These are phyloP conservation scores for Penstemon newberryi DNA, from an alignment of 257 asterid species.

Conservation along the genomic window DNA sequence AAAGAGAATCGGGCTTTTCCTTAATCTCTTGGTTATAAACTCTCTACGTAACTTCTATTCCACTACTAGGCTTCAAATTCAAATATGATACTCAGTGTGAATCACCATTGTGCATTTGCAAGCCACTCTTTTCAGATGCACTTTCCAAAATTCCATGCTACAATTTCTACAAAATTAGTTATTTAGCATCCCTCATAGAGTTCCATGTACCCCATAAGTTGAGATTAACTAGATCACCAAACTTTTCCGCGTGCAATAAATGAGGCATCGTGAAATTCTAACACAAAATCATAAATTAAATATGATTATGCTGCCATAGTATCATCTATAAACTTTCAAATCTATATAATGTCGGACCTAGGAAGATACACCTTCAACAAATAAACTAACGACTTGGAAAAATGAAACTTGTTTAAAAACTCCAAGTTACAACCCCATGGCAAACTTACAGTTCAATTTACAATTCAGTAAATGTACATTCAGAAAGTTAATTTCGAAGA, in stretches of 20 bases:
- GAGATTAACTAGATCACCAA: background rate
- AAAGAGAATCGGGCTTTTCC: background rate
- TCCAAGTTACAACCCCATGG: background rate
- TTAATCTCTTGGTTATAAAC: background rate
- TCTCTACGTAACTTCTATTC: background rate
- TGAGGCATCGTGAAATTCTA: background rate
- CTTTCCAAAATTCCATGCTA: background rate
- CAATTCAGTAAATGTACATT: background rate
- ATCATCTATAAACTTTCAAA: background rate
- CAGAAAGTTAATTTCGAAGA: background rate
- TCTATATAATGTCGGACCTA: background rate
- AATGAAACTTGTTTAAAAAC: background rate
- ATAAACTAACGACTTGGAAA: background rate
- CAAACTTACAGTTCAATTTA: background rate
- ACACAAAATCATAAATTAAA: conserved; percentile 4
- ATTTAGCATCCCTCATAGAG: background rate
- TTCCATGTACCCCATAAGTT: background rate
- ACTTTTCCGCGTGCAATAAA: background rate
- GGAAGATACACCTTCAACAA: conserved; percentile 1
- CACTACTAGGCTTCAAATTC: background rate
- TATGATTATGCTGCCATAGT: background rate
- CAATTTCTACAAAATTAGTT: background rate
- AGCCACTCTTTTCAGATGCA: background rate
- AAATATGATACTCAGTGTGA: background rate
- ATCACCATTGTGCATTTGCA: background rate